Evolutionary conservation across 139 green algal species (phyloP).

Genomic region (Picochlorum sp.): DNA sequence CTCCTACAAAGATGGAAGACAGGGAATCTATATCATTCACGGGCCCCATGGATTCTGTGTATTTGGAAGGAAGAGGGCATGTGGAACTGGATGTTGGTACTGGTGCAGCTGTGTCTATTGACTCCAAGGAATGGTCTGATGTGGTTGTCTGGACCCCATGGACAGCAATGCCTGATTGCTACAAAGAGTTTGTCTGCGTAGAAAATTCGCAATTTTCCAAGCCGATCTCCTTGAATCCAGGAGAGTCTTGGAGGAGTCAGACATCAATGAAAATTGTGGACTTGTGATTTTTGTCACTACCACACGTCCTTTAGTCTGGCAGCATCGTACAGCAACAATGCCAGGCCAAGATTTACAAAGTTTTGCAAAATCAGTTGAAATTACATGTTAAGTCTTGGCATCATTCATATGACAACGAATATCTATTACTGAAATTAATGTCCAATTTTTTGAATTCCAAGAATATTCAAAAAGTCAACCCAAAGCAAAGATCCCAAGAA

Average conservation of each 20-base stretch:
- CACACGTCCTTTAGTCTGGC: not conserved
- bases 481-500: slow-evolving; percentile 79
- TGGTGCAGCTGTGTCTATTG: slow-evolving; percentile 39
- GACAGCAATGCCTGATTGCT: slow-evolving; percentile 55
- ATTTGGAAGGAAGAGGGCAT: slow-evolving; percentile 56
- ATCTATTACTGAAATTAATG: not conserved
- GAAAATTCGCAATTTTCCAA: slow-evolving; percentile 62
- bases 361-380: slow-evolving; percentile 1
- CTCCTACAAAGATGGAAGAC: slow-evolving; percentile 44
- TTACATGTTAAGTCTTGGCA: no score
- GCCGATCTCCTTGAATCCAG: slow-evolving; percentile 38
- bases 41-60: slow-evolving; percentile 70
- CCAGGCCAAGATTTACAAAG: not conserved
- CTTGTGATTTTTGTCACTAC: slow-evolving; percentile 1
- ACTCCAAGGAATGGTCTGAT: slow-evolving; percentile 28
- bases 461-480: slow-evolving; percentile 78
- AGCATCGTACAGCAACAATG: not conserved
- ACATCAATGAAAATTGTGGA: not conserved
- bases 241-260: slow-evolving; percentile 36
- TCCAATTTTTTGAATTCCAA: slow-evolving; percentile 57
- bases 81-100: slow-evolving; percentile 74
- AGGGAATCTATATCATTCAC: slow-evolving; percentile 51
- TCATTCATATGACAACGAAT: no score
- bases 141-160: slow-evolving; percentile 47
- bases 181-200: slow-evolving; percentile 77